phyloP scores from a whole-genome alignment of 2,329 filamentous ascomycete genomes.

The Fusarium nodosum region DNA sequence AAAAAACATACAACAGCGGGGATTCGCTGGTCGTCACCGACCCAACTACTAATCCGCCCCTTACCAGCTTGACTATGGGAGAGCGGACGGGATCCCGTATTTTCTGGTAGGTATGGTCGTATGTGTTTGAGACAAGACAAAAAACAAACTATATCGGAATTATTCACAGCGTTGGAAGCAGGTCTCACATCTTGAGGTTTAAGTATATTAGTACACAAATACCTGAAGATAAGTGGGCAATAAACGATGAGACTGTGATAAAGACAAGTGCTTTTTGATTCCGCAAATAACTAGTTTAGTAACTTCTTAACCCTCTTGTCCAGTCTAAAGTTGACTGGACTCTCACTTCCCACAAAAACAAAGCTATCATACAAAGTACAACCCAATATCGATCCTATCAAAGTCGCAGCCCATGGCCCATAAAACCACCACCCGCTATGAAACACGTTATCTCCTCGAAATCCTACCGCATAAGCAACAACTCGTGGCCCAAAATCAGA shows the following conservation, averaged over 20 bases:
- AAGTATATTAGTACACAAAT: too few relatives aligned
- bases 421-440: conserved; percentile 50
- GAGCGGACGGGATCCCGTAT: too few relatives aligned
- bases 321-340: conserved; percentile 27
- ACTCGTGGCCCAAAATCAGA: conserved; percentile 56
- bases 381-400: conserved; percentile 21
- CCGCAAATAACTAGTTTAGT: not conserved
- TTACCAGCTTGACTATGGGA: too few relatives aligned
- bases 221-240: not conserved
- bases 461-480: conserved; percentile 52
- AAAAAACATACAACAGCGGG: too few relatives aligned
- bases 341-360: conserved; percentile 38
- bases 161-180: not conserved
- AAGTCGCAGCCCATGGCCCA: conserved; percentile 32
- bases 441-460: conserved; percentile 49
- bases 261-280: not conserved
- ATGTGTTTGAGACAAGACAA: too few relatives aligned
- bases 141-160: too few relatives aligned
- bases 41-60: too few relatives aligned
- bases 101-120: too few relatives aligned
- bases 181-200: too few relatives aligned
- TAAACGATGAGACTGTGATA: not conserved
- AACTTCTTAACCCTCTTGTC: conserved; percentile 1
- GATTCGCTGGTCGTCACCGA: too few relatives aligned
- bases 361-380: conserved; percentile 33